phyloP scores from a whole-genome alignment of 163 green algal genomes.

The Chlorella variabilis region DNA sequence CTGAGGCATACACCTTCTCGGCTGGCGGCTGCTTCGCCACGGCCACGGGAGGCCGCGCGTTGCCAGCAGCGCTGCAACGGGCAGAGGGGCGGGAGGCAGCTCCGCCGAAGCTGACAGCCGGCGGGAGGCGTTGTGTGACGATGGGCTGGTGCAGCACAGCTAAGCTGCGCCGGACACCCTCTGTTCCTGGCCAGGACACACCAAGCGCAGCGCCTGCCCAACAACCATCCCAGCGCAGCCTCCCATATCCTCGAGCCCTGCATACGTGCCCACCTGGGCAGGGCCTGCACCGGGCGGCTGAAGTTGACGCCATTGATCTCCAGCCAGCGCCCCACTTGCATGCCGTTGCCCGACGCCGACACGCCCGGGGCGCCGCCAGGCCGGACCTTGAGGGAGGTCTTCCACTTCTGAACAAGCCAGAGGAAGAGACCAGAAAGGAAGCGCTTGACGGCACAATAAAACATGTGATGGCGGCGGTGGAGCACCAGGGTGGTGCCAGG shows the following conservation, averaged over 20 bases:
- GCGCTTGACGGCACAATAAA: too few species aligned
- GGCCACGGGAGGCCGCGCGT: not conserved
- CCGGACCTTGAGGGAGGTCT: conserved; percentile 71
- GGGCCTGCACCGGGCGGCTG: not conserved
- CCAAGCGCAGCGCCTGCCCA: not conserved
- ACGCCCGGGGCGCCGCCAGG: conserved; percentile 22
- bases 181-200: not conserved
- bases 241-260: too few species aligned
- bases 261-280: too few species aligned
- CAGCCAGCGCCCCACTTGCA: conserved; percentile 69
- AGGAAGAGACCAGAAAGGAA: too few species aligned
- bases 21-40: not conserved
- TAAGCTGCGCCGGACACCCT: too few species aligned
- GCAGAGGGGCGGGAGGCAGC: not conserved
- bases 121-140: too few species aligned
- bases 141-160: too few species aligned
- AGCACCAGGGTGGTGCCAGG: too few species aligned
- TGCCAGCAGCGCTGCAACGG: not conserved
- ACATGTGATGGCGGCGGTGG: too few species aligned
- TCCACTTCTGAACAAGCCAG: conserved; percentile 84
- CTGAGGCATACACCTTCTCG: conserved; percentile 31
- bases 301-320: conserved; percentile 68
- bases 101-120: too few species aligned
- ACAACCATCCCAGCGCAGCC: not conserved
- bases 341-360: conserved; percentile 39